Base-by-base conservation (phyloP, 129 eudicot genomes). In the Oenanthe sinensis region DNA sequence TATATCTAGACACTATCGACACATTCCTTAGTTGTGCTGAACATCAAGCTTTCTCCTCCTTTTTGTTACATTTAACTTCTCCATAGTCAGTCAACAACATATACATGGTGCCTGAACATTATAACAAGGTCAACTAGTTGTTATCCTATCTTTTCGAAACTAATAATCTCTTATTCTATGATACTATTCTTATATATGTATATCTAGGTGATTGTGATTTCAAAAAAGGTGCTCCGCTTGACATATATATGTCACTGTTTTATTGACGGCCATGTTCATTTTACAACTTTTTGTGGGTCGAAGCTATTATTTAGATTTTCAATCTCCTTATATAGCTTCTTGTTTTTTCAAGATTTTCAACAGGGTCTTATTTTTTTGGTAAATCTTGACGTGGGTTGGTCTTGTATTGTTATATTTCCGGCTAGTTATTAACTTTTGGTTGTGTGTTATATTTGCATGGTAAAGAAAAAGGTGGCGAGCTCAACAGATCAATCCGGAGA, bases 391-490 rank as follows among this genome's bases (percentile, higher is more conserved):
- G 62, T 20, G 11, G 62, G 62, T 19, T 3, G 62, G 62, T 20
- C 11, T 54, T 54, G 1, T 10, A 54, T 54, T 54, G 11, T 54
- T 54, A 54, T 54, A 2, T 54, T 19, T 54, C 8, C 11, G 62
- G 19, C 11, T 54, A 10, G 22, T 54, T 20, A 54, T 54, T 54
- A 20, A 19, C 24, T 60, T 62, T 26, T 62, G 37, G 70, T 20
- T 65, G n/a, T n/a, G 58, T 44, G 36, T 62, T 55, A 17, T 52
- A 54, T 82, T 58, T 77, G 65, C 87, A 81, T 85, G 71, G 33
- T 58, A 62, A 62, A 24, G 1, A 24, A 62, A 84, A 90, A 90
- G 90, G 97, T 92, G 97, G 97, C 97, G 88, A 81, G 86, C 84
- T 81, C 81, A 81, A 77, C 87, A 33, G 87, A 88, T 54, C 62